Evolutionary conservation across 2,329 filamentous ascomycete species (phyloP).

Genomic region (Fusarium beomiforme): DNA sequence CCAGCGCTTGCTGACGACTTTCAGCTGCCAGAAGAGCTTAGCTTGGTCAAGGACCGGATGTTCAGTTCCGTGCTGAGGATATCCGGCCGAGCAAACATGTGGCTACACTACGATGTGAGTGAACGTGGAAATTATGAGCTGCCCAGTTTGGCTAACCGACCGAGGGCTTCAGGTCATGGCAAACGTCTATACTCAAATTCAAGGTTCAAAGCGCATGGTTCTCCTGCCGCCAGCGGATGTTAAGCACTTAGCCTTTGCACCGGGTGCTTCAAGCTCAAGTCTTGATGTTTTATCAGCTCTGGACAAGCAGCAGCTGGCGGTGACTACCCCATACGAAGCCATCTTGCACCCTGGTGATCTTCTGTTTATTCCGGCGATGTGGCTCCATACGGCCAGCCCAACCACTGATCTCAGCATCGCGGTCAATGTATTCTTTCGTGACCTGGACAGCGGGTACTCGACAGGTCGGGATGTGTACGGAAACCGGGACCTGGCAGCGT

Average conservation of each 20-base stretch:
- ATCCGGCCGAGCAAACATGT: constrained; percentile 84
- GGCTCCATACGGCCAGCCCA: constrained; percentile 81
- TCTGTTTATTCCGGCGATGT: constrained; percentile 83
- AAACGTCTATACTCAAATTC: constrained; percentile 84
- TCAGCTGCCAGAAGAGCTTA: constrained; percentile 69
- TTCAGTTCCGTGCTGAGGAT: constrained; percentile 85
- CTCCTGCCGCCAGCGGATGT: constrained; percentile 85
- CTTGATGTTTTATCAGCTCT: constrained; percentile 73
- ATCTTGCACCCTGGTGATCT: constrained; percentile 76
- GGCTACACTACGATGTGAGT: constrained; percentile 86
- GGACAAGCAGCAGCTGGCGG: constrained; percentile 50
- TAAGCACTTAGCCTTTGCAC: constrained; percentile 72
- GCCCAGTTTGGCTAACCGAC: neutral
- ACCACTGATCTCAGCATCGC: constrained; percentile 72
- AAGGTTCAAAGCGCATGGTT: constrained; percentile 76
- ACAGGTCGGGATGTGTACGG: constrained; percentile 85
- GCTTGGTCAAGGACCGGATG: constrained; percentile 65
- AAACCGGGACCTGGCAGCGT: constrained; percentile 84
- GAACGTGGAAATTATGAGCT: neutral
- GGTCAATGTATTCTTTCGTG: constrained; percentile 90
- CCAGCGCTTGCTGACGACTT: constrained; percentile 77
- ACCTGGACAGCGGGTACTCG: constrained; percentile 74
- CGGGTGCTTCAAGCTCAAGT: constrained; percentile 83
- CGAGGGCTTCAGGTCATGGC: constrained; percentile 73
- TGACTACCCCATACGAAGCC: constrained; percentile 73